Evolutionary conservation across 805 yeast species (phyloP).

Genomic region (Wickerhamiella alocasiicola): DNA sequence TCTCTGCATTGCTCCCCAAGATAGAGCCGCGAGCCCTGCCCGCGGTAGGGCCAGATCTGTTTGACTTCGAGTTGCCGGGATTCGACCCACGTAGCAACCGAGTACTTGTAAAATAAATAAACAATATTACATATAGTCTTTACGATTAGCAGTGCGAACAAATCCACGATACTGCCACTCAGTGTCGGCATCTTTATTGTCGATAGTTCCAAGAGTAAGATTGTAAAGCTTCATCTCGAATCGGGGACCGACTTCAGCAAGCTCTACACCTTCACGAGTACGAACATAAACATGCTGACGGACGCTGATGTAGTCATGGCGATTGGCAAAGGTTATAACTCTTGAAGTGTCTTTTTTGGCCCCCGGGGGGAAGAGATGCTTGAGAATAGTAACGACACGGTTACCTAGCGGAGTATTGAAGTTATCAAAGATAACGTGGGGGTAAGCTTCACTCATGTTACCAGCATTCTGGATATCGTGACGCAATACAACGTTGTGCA

Average conservation of each 20-base stretch:
- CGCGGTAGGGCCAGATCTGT: background rate
- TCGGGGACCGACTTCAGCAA: conserved; percentile 97
- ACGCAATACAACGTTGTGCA: conserved; percentile 87
- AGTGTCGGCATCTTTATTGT: conserved; percentile 92
- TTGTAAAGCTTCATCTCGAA: conserved; percentile 93
- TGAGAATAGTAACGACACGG: conserved; percentile 65
- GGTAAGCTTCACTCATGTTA: conserved; percentile 80
- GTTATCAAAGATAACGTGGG: conserved; percentile 87
- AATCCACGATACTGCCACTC: conserved; percentile 94
- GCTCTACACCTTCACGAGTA: conserved; percentile 76
- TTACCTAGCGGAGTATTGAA: conserved; percentile 71
- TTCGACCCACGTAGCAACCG: conserved; percentile 4
- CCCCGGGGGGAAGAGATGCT: conserved; percentile 95
- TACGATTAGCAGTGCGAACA: conserved; percentile 89
- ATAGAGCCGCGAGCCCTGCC: background rate
- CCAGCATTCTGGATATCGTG: conserved; percentile 84
- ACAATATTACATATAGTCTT: conserved; percentile 52
- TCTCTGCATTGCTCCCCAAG: background rate
- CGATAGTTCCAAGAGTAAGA: conserved; percentile 77
- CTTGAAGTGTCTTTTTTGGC: conserved; percentile 79
- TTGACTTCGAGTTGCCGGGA: conserved; percentile 9
- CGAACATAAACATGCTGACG: conserved; percentile 90
- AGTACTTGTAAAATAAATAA: background rate
- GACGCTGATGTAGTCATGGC: conserved; percentile 84
- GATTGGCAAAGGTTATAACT: conserved; percentile 84